Base-by-base conservation (phyloP, 768 basidiomycete genomes). In the Mycena capillaripes region DNA sequence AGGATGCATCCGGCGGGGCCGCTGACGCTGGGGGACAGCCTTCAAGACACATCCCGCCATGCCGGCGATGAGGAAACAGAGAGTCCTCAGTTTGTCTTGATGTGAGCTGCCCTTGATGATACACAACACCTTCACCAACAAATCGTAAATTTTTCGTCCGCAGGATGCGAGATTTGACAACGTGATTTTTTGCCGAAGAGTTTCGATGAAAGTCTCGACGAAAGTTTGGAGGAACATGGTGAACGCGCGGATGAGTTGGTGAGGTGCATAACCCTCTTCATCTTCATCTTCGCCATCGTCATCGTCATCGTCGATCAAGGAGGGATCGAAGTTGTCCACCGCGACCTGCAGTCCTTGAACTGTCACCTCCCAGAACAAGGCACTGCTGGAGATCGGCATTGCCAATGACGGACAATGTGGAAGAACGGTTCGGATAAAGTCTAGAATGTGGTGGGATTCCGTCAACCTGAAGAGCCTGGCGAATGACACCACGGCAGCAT, bases 391-490 rank as follows among this genome's bases (percentile, higher is more conserved):
- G 25, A 59, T 52, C 19, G 48, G 9, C 21, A 38, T 16, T 4
- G 69, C 69, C 12, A 70, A 30, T 4, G 69, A 65, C 14, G 62
- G 69, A 44, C 46, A 70, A 29, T 70, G 69, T 4, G 61, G 69
- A 21, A 70, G 62, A 4, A 48, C 2, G 34, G 17, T 17, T 23
- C 56, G 36, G 21, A 58, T 65, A 30, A 58, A 58, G 21, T 70
- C 55, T 25, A 70, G 55, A 27, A 70, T 64, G 17, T 23, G 11
- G 25, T 27, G 5, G 2, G 62, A 38, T 17, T 27, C 23, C 11
- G 69, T 70, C 12, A 36, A 12, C 12, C 56, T 44, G 38, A 40
- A 70, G 16, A 70, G 46, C 32, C 56, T 14, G 19, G 61, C 50
- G 56, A 70, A 70, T 4, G 53, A 57, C 5, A 50, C 1, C 19